Conservation (phyloP, 345 rosid genomes). For the Linum trigynum region DNA sequence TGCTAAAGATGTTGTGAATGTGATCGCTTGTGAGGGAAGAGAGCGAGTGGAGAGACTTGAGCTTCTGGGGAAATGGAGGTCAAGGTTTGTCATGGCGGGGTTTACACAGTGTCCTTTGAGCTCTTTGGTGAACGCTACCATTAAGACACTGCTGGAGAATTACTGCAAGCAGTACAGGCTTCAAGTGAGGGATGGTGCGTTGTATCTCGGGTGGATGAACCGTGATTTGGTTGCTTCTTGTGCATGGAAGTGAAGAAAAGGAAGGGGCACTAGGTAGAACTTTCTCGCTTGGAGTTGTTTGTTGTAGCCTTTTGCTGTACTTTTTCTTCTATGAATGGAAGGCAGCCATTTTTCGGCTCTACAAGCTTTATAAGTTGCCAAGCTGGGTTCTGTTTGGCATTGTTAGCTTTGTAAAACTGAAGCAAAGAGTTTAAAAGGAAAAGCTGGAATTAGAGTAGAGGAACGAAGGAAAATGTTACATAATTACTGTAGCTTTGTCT, state of each 20-base stretch:
- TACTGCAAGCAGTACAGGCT: slow-evolving; percentile 52
- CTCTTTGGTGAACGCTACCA: slow-evolving; percentile 61
- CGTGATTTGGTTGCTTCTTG: slow-evolving; percentile 80
- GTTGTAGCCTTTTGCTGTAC: background rate
- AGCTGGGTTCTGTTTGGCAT: background rate
- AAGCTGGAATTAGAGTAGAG: background rate
- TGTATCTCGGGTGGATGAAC: slow-evolving; percentile 81
- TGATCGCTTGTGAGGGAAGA: slow-evolving; percentile 77
- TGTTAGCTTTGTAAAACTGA: background rate
- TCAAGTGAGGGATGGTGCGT: slow-evolving; percentile 69
- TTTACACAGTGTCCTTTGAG: slow-evolving; percentile 67
- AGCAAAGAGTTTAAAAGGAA: background rate
- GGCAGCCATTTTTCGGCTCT: slow-evolving; percentile 4
- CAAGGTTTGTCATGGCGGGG: slow-evolving; percentile 75
- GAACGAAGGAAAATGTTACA: no score
- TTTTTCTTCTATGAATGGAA: slow-evolving; percentile 1
- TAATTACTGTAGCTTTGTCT: no score
- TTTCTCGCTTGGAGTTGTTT: background rate
- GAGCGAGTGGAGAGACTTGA: slow-evolving; percentile 86
- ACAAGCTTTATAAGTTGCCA: slow-evolving; percentile 1
- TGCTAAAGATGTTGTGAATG: slow-evolving; percentile 78
- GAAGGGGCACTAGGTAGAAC: background rate
- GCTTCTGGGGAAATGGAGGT: slow-evolving; percentile 79
- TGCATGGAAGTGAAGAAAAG: slow-evolving; percentile 59
- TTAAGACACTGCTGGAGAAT: slow-evolving; percentile 51